phyloP scores from a whole-genome alignment of 768 basidiomycete species.

The Agrocybe chaxingu region DNA sequence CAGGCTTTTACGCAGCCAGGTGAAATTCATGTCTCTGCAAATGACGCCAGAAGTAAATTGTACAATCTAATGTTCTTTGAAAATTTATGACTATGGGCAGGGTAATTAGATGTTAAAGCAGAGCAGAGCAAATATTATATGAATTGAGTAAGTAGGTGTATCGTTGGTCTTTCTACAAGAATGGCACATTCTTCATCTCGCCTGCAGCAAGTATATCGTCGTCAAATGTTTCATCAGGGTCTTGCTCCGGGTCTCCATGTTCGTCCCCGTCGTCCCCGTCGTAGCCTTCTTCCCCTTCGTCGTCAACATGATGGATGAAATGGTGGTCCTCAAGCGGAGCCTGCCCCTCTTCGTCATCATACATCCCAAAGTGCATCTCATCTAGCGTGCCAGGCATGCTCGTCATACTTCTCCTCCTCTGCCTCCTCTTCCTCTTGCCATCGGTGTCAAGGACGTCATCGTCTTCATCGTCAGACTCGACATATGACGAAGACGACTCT shows the following conservation, averaged over 20 bases:
- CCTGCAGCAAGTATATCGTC: conserved; percentile 27
- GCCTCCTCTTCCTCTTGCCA: conserved; percentile 31
- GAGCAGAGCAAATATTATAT: not conserved
- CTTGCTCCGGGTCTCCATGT: conserved; percentile 78
- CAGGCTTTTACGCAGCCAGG: too few relatives aligned
- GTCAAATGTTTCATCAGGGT: conserved; percentile 74
- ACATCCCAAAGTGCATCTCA: conserved; percentile 52
- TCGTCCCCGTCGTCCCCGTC: conserved; percentile 71
- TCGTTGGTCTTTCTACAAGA: conserved; percentile 16
- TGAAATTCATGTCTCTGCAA: too few relatives aligned
- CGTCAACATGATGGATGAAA: conserved; percentile 24
- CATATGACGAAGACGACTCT: conserved; percentile 51
- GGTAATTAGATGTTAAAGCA: conserved; percentile 1
- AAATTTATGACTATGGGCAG: conserved; percentile 3
- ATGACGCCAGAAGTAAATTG: too few relatives aligned
- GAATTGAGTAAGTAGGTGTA: not conserved
- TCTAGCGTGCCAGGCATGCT: conserved; percentile 88
- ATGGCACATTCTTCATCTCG: conserved; percentile 30
- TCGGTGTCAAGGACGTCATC: conserved; percentile 41
- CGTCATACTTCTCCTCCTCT: conserved; percentile 61
- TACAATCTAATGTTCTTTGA: not conserved
- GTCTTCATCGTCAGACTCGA: conserved; percentile 55
- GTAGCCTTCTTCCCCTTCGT: conserved; percentile 45
- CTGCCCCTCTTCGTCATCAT: conserved; percentile 45
- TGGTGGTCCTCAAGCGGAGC: conserved; percentile 21